Evolutionary conservation across 2,329 filamentous ascomycete genomes (phyloP), one percentile per base, ranked within the genome.

Genomic region (Diaporthe nobilis): DNA sequence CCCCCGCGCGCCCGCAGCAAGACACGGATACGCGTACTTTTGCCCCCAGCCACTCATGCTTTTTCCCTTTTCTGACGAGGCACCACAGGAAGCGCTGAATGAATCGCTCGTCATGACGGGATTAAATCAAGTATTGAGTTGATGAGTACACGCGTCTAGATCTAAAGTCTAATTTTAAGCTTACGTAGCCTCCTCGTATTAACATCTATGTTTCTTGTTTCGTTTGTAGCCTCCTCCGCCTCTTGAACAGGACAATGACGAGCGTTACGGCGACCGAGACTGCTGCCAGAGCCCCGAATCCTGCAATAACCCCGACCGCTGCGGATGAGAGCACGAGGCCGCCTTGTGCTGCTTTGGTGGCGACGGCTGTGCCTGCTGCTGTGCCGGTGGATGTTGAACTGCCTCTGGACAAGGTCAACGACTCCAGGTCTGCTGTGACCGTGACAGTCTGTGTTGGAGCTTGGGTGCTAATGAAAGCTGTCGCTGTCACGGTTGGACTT

Each of bases 361-460:
- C 49, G 12, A 12, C 6, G 12, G 42, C 17, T 49, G 42, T 34
- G 20, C 61, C 25, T 39, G 22, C 34, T 28, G 65, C n/a, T 22
- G 49, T 70, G 13, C 49, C 31, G 47, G 49, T 31, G 10, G 65
- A 70, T 28, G 10, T 31, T 55, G 65, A 22, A 22, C 8, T 31
- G 65, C n/a, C 20, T 20, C 17, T 70, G n/a, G 47, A 53, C 34
- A 70, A 20, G 25, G 65, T 70, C 65, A 42, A 25, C 5, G 49
- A 70, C 47, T 55, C 65, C 9, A 42, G 10, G 3, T 8, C 65
- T 31, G 65, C 65, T 8, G 49, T 70, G n/a, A 70, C 47, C 9
- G 65, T 70, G 22, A 70, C 65, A 42, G 49, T 70, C n/a, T 70
- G 65, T 28, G 49, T n/a, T 3, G 65, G 65, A 22, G 47, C 12